Evolutionary conservation across 805 yeast species (phyloP).

Genomic region (Myxozyma neotropica): DNA sequence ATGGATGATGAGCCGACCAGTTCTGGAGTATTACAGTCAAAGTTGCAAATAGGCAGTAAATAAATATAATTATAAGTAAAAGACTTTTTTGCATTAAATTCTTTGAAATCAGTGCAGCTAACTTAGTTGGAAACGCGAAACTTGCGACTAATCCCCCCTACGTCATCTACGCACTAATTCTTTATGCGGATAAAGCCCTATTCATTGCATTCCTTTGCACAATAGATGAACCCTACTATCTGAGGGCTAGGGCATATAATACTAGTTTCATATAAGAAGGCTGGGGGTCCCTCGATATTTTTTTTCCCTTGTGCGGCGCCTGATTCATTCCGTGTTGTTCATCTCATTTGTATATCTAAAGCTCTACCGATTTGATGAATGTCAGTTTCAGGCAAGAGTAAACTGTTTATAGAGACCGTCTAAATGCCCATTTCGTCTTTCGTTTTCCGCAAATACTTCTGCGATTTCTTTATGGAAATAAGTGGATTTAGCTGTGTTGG

Average conservation of each 20-base stretch:
- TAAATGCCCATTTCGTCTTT: conserved; percentile 30
- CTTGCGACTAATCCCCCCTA: too few relatives aligned
- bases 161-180: too few relatives aligned
- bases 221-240: background rate
- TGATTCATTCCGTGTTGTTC: conserved; percentile 33
- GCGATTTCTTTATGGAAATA: background rate
- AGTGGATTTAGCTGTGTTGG: conserved; percentile 13
- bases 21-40: too few relatives aligned
- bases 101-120: too few relatives aligned
- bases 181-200: background rate
- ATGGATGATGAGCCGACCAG: too few relatives aligned
- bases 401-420: conserved; percentile 26
- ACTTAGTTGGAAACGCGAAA: too few relatives aligned
- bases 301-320: conserved; percentile 34
- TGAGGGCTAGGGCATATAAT: background rate
- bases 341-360: conserved; percentile 23
- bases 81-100: too few relatives aligned
- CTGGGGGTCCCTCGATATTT: background rate
- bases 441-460: conserved; percentile 1
- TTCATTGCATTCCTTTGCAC: background rate
- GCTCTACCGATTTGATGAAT: conserved; percentile 31
- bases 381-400: conserved; percentile 34
- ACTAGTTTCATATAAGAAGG: background rate
- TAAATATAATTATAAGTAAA: too few relatives aligned
- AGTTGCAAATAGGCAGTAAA: too few relatives aligned